Evolutionary conservation across 352 stramenopile genomes (phyloP), one percentile per base, ranked within the genome.

Genomic region (Chrysophaeum taylorii): DNA sequence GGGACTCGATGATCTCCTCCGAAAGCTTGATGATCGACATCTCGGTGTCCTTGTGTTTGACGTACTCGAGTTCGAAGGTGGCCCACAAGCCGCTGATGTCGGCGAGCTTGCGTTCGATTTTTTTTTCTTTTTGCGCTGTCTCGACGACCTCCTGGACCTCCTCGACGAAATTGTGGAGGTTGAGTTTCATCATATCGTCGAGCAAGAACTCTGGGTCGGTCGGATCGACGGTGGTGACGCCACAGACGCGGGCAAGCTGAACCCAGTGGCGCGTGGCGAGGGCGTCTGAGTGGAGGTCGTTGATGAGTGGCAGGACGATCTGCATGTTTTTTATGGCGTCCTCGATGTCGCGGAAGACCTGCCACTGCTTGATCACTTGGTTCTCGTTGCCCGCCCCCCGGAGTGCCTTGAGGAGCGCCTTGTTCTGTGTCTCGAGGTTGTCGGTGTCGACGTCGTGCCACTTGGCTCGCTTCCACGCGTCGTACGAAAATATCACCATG

Each of bases 61-160:
- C 82, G 73, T 96, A 96, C 57, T 94, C 87, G 31, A 97, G 88
- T 64, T 89, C 82, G 60, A 96, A 90, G n/a, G 82, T 77, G 54
- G 79, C 83, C 92, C 91, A 97, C 1, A 87, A 81, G 1, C 72
- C 83, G 76, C 96, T 89, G 63, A 97, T 96, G 21, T 92, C 80
- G 1, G 78, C 81, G n/a, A 97, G 78, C 61, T 97, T 92, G 71
- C 95, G 93, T 72, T 97, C 92, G 69, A 97, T 97, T 78, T 97
- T 97, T 68, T 96, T 92, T 66, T 97, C 92, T n/a, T 94, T 93
- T 21, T 83, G 89, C 61, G 91, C 92, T 69, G 94, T 93, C 75
- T 97, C 91, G 0, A 97, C 89, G 27, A 97, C 83, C 57, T 96
- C 91, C 70, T 92, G 90, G 41, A 97, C 90, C 72, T 96, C 88